Conservation (phyloP, 129 eudicot genomes). For the Flaveria brownii region DNA sequence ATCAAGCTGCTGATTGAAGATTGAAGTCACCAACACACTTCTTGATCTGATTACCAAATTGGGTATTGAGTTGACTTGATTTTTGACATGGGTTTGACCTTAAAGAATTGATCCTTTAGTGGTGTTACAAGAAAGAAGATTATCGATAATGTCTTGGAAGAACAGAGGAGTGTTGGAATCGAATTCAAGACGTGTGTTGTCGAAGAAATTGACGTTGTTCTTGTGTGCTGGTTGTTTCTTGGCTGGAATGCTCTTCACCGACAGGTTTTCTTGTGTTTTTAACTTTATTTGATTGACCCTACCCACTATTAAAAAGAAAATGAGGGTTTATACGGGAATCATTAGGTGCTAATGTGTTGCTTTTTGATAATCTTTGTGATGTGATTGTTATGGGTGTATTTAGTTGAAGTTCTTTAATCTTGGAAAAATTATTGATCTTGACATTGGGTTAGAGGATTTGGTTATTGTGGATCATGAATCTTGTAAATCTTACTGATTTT, state of each 20-base stretch:
- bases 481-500: not conserved
- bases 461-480: not conserved
- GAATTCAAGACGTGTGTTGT: conserved; percentile 48
- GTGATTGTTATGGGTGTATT: conserved; percentile 7
- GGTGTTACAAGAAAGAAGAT: conserved; percentile 8
- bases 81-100: conserved; percentile 27
- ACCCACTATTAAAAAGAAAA: conserved; percentile 23
- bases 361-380: conserved; percentile 15
- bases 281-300: conserved; percentile 28
- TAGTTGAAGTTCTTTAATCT: not conserved
- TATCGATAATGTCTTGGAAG: conserved; percentile 67
- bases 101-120: not conserved
- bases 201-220: conserved; percentile 61
- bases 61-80: conserved; percentile 25
- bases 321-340: conserved; percentile 22
- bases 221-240: conserved; percentile 85
- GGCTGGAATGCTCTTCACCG: conserved; percentile 97
- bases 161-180: conserved; percentile 52
- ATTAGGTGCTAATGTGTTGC: conserved; percentile 13
- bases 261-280: conserved; percentile 56
- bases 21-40: not conserved
- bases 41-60: conserved; percentile 23
- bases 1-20: conserved; percentile 9
- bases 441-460: not conserved
- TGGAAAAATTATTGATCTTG: not conserved